Evolutionary conservation across 345 rosid species (phyloP).

Genomic region (Noccaea caerulescens): DNA sequence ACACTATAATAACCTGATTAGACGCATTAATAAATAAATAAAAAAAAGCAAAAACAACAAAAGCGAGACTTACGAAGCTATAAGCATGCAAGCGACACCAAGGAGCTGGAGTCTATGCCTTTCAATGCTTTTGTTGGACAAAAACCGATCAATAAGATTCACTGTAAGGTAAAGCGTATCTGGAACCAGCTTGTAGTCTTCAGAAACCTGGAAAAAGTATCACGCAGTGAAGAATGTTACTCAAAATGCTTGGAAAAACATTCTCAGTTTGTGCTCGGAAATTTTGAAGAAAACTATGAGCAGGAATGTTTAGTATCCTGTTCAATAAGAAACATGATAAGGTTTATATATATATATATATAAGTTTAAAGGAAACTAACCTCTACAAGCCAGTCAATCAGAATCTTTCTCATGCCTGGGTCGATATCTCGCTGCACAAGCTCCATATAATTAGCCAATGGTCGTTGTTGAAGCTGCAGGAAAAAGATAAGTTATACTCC

Average conservation of each 20-base stretch:
- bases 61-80: slow-evolving; percentile 82
- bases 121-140: slow-evolving; percentile 65
- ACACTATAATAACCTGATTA: neutral
- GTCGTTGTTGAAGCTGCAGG: slow-evolving; percentile 75
- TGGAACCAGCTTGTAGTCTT: slow-evolving; percentile 85
- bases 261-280: neutral
- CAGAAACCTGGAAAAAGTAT: slow-evolving; percentile 71
- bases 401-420: slow-evolving; percentile 77
- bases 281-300: neutral
- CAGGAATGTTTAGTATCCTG: neutral
- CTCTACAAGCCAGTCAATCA: slow-evolving; percentile 97
- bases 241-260: slow-evolving; percentile 17
- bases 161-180: slow-evolving; percentile 94
- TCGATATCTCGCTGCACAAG: slow-evolving; percentile 69
- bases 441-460: slow-evolving; percentile 78
- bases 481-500: slow-evolving; percentile 9
- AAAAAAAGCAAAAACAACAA: neutral
- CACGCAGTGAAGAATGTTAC: slow-evolving; percentile 24
- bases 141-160: slow-evolving; percentile 85
- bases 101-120: slow-evolving; percentile 91
- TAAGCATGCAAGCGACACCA: slow-evolving; percentile 95
- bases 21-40: too few relatives aligned
- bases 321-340: slow-evolving; percentile 5
- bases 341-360: neutral
- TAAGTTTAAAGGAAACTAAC: slow-evolving; percentile 47